Base-by-base conservation (phyloP, 441 rosid species). In the Erysimum cheiri region DNA sequence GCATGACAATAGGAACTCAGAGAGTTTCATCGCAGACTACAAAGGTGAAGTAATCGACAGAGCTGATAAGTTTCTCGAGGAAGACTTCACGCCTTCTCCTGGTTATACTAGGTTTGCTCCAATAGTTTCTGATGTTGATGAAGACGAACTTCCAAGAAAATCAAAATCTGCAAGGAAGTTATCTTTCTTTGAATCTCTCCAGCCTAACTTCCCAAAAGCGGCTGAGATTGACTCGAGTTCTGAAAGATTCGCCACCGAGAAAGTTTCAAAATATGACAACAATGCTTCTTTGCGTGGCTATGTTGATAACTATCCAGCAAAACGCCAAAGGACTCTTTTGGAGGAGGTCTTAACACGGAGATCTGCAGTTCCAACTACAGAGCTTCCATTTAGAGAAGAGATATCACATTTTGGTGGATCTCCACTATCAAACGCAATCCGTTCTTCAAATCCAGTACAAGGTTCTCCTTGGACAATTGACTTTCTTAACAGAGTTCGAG, bases 401-500 rank as follows among this genome's bases (percentile, higher is more conserved):
- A 80, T 80, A 55, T 80, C 90, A 69, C 82, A 82, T 69, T 77
- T 56, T 64, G 71, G 87, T 44, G 80, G 82, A 78, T 91, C 97
- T 17, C 90, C 91, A 26, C 81, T 87, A 13, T 83, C 88, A 73
- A 83, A 78, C 52, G 89, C 97, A 66, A 78, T 91, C 60, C 85
- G 13, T 76, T 85, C 90, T 54, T 63, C 80, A 48, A 71, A 64
- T 73, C 80, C 80, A 65, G 87, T 76, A 35, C 81, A 81, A 79
- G 83, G 90, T 64, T 93, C 97, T 24, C 98, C 99, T 48, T 93
- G 99, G 98, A 91, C 96, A 4, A 77, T 89, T n/a, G 96, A 87
- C 69, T 93, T 93, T 80, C 93, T 96, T 52, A 96, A 93, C 71
- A 80, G 88, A 82, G 80, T 87, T 67, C 80, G 88, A 74, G 96